phyloP scores from a whole-genome alignment of 2,329 filamentous ascomycete species.

The Pestalotiopsis sp. region DNA sequence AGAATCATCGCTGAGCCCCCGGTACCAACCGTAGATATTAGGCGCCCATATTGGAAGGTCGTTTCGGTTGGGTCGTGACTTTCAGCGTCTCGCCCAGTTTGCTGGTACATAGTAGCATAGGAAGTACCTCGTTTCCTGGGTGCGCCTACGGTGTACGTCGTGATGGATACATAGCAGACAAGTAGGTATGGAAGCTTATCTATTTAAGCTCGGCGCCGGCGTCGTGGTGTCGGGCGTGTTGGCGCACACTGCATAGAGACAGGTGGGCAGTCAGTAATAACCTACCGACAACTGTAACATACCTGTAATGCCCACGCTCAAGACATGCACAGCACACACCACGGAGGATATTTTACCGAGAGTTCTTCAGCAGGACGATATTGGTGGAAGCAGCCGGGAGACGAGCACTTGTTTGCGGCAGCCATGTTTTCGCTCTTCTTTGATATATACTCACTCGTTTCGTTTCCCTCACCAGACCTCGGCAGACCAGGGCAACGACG shows the following conservation, averaged over 20 bases:
- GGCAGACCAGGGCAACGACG: not conserved
- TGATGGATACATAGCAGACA: too few relatives aligned
- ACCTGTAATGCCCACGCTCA: too few relatives aligned
- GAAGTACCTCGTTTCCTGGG: not conserved
- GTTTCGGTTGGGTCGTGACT: not conserved
- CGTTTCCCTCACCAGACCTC: not conserved
- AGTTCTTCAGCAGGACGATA: too few relatives aligned
- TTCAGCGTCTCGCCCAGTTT: not conserved
- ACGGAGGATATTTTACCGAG: too few relatives aligned
- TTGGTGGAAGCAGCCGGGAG: too few relatives aligned
- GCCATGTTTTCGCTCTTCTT: too few relatives aligned
- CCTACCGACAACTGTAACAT: not conserved
- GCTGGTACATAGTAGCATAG: not conserved
- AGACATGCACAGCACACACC: too few relatives aligned
- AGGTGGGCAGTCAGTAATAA: not conserved
- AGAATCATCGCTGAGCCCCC: not conserved
- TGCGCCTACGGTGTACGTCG: not conserved
- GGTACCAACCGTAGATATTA: not conserved
- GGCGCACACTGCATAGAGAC: not conserved
- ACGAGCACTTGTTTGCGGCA: too few relatives aligned
- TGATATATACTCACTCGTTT: too few relatives aligned
- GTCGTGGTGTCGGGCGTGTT: conserved; percentile 2
- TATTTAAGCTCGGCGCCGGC: conserved; percentile 5
- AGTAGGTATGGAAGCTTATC: not conserved
- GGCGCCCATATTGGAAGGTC: not conserved